Evolutionary conservation across 2,329 filamentous ascomycete species (phyloP).

Genomic region (Verticillium longisporum): DNA sequence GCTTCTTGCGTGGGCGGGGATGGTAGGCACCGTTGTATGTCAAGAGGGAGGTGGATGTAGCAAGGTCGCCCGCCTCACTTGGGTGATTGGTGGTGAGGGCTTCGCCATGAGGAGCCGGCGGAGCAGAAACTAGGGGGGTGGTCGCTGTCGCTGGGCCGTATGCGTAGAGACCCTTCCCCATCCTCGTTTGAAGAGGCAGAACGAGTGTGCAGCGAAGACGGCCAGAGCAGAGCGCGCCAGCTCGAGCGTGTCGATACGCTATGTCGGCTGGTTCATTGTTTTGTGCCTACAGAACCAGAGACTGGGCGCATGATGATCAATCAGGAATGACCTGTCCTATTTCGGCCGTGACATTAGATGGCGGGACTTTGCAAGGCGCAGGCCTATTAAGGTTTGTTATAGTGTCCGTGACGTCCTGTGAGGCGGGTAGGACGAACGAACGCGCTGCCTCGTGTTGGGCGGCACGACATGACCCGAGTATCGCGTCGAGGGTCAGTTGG

Average conservation of each 20-base stretch:
- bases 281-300: background rate
- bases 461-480: background rate
- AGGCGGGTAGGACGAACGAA: background rate
- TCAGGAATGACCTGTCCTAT: background rate
- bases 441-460: background rate
- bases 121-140: background rate
- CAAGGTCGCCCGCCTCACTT: conserved; percentile 8
- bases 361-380: background rate
- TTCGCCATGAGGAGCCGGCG: background rate
- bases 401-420: background rate
- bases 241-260: background rate
- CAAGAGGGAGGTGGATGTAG: background rate
- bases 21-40: background rate
- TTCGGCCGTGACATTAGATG: background rate
- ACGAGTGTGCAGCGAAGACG: background rate
- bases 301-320: background rate
- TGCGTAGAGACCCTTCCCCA: background rate
- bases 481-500: background rate
- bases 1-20: background rate
- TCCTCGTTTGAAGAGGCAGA: background rate
- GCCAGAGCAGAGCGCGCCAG: background rate
- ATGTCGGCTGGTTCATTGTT: background rate
- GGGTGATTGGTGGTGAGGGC: conserved; percentile 7
- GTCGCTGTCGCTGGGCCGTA: background rate
- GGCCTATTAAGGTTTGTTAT: background rate